These are phyloP conservation scores for Mitragyna speciosa DNA, from an alignment of 257 asterid species.

Conservation along the genomic window DNA sequence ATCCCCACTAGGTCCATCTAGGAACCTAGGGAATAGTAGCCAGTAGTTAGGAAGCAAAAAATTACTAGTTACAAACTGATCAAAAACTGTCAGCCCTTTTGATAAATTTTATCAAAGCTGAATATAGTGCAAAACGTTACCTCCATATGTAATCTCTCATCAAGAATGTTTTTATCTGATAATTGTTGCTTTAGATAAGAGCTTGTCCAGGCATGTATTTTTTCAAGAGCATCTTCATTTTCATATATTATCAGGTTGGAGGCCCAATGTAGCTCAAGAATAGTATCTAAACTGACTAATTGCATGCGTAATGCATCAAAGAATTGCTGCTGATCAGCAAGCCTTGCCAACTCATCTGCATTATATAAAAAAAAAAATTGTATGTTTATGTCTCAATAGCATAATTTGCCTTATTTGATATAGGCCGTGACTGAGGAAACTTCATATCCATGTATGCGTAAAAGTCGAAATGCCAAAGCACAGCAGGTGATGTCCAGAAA, in stretches of 20 bases:
- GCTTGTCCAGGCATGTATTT: slow-evolving; percentile 32
- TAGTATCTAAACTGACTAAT: slow-evolving; percentile 14
- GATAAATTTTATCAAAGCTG: too few species aligned
- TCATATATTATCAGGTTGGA: slow-evolving; percentile 29
- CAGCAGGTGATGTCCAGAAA: slow-evolving; percentile 16
- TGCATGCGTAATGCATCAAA: background rate
- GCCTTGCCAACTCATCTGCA: slow-evolving; percentile 36
- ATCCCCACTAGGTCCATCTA: too few species aligned
- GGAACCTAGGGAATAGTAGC: too few species aligned
- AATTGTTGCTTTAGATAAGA: slow-evolving; percentile 32
- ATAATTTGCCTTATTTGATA: background rate
- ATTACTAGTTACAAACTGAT: too few species aligned
- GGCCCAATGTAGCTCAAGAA: slow-evolving; percentile 47
- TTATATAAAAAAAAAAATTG: background rate
- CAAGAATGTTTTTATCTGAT: slow-evolving; percentile 20
- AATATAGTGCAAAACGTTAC: too few species aligned
- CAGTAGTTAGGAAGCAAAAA: too few species aligned
- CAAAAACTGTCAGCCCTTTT: too few species aligned
- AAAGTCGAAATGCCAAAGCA: slow-evolving; percentile 44
- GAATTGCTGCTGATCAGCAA: slow-evolving; percentile 23
- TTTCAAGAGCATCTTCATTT: slow-evolving; percentile 32
- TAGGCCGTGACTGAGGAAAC: slow-evolving; percentile 30
- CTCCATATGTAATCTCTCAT: slow-evolving; percentile 14
- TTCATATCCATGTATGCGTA: slow-evolving; percentile 29
- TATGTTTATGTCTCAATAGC: background rate